Evolutionary conservation across 1,284 basidiomycete species (phyloP).

Genomic region (Cutaneotrichosporon spelunceum): DNA sequence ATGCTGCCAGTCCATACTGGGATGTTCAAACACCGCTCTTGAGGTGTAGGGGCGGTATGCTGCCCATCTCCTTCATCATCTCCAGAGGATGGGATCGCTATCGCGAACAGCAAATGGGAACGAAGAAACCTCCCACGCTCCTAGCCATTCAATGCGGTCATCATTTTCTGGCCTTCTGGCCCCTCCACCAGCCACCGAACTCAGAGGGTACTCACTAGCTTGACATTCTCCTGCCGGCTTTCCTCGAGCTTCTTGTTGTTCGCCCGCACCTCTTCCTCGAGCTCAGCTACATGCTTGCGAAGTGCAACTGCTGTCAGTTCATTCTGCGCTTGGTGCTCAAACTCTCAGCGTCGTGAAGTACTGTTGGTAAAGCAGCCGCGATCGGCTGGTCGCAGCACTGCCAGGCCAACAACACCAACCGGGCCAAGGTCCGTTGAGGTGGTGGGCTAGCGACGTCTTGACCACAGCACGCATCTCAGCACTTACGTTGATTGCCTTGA

Average conservation of each 20-base stretch:
- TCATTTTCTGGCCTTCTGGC: neutral
- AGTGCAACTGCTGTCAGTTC: slow-evolving; percentile 9
- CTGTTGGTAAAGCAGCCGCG: no score
- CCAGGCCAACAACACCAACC: neutral
- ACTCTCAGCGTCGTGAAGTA: no score
- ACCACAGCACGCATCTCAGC: neutral
- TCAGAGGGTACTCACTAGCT: slow-evolving; percentile 26
- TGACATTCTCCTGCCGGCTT: slow-evolving; percentile 36
- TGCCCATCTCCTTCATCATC: no score
- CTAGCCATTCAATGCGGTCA: no score
- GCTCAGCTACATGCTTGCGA: slow-evolving; percentile 57
- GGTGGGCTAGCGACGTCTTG: neutral
- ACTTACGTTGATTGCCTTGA: slow-evolving; percentile 4
- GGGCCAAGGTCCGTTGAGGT: neutral
- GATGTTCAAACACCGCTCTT: no score
- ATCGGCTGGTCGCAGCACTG: no score
- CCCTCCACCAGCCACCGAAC: neutral
- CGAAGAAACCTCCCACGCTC: no score
- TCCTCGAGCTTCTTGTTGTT: slow-evolving; percentile 23
- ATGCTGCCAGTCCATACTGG: no score
- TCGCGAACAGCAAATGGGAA: no score
- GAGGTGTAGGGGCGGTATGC: no score
- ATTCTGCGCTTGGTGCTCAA: no score
- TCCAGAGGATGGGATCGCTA: no score
- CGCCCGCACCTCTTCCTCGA: slow-evolving; percentile 68